Evolutionary conservation across 2,329 filamentous ascomycete species (phyloP).

Genomic region (Beauveria rudraprayagi): DNA sequence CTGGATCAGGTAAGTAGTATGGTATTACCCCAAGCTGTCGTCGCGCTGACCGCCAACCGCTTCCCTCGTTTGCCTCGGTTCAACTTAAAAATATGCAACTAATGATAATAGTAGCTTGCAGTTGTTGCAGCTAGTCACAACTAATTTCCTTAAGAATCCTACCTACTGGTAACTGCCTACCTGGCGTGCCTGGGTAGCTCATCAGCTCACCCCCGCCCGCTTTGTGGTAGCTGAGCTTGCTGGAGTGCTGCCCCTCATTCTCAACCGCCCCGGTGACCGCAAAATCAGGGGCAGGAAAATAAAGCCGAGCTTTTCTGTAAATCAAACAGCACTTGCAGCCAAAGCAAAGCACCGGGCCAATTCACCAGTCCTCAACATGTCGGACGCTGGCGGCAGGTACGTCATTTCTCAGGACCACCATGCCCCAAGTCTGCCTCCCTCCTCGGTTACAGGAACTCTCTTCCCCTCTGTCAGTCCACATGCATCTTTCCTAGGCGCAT

Average conservation of each 20-base stretch:
- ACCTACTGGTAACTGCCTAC: too few species aligned
- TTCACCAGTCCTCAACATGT: slow-evolving; percentile 19
- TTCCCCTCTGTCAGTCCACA: slow-evolving; percentile 6
- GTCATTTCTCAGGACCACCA: not conserved
- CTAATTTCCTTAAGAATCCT: too few species aligned
- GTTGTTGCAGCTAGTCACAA: too few species aligned
- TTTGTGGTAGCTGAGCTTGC: not conserved
- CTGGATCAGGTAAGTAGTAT: too few species aligned
- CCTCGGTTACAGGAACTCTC: not conserved
- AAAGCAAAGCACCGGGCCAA: not conserved
- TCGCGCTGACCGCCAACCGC: too few species aligned
- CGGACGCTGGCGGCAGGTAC: slow-evolving; percentile 25
- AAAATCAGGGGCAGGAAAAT: not conserved
- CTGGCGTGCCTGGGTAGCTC: not conserved
- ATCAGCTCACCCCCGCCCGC: not conserved
- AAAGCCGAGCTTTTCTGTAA: not conserved
- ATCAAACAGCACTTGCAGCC: not conserved
- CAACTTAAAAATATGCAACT: too few species aligned
- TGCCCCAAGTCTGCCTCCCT: not conserved
- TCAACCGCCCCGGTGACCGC: not conserved
- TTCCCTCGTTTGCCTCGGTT: too few species aligned
- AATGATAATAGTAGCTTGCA: too few species aligned
- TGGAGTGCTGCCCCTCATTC: slow-evolving; percentile 3
- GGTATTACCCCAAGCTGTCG: too few species aligned
- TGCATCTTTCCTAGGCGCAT: not conserved